Percentiles rank a stretch among this genome's conserved stretches.
Conservation (phyloP, 345 rosid genomes). For the Punica granatum region DNA sequence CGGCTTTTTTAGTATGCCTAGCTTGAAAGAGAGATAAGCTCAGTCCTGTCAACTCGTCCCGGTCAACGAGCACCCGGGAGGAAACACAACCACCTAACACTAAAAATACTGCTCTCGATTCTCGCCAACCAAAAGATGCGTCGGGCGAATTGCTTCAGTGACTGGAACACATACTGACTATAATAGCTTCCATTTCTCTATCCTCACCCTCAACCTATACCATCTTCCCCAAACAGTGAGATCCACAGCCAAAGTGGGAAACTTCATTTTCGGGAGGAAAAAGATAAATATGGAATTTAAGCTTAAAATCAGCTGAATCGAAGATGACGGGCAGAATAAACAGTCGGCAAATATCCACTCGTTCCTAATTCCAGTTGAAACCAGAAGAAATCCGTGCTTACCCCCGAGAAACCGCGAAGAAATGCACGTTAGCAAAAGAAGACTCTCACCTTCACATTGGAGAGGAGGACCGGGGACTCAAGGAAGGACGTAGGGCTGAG, state of each 20-base stretch:
- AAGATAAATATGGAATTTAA: neutral
- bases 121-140: neutral
- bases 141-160: neutral
- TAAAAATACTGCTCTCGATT: neutral
- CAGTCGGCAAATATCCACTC: neutral
- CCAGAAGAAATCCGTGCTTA: no score
- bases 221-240: neutral
- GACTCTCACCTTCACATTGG: slow-evolving; percentile 75
- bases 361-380: neutral
- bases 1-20: neutral
- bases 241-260: neutral
- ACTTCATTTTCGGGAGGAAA: neutral
- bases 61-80: neutral
- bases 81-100: neutral
- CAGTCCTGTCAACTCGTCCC: neutral
- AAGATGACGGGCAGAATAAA: no score
- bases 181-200: neutral
- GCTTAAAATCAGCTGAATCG: neutral
- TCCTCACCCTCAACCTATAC: no score
- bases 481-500: slow-evolving; percentile 87
- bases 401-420: neutral
- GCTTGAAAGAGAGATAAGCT: no score
- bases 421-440: neutral
- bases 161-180: neutral
- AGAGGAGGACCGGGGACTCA: slow-evolving; percentile 93